Percentiles rank a stretch among this genome's conserved stretches.
Conservation (phyloP, 768 basidiomycete species). For the Boletus edulis region DNA sequence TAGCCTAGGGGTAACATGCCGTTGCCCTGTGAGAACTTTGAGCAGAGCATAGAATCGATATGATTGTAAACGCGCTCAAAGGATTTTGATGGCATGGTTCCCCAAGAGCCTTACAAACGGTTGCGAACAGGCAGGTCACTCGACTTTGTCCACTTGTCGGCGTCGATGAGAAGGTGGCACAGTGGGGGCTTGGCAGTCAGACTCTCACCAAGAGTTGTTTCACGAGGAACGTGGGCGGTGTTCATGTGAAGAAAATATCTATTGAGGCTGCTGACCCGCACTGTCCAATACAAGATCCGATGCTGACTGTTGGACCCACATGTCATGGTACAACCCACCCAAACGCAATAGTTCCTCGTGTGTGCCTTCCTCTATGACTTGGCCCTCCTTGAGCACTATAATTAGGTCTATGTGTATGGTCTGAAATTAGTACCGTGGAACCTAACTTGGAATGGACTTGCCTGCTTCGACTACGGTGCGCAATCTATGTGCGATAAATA, state of each 20-base stretch:
- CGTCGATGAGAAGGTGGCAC: no score
- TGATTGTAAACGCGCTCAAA: no score
- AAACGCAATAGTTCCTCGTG: slow-evolving; percentile 79
- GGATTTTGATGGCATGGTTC: no score
- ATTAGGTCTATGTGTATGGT: slow-evolving; percentile 63
- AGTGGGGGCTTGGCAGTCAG: background rate
- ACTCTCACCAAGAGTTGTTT: background rate
- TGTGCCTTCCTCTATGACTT: slow-evolving; percentile 89
- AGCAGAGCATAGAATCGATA: no score
- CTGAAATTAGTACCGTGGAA: background rate
- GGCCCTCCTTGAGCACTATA: slow-evolving; percentile 89
- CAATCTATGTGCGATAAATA: slow-evolving; percentile 94
- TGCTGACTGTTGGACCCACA: slow-evolving; percentile 79
- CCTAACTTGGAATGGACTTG: slow-evolving; percentile 30
- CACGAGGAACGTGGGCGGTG: background rate
- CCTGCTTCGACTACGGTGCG: slow-evolving; percentile 91
- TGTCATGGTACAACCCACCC: slow-evolving; percentile 70
- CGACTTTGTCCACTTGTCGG: no score
- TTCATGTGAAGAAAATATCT: background rate
- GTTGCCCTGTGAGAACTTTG: background rate
- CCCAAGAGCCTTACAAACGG: no score
- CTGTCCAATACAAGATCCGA: slow-evolving; percentile 27
- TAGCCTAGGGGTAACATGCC: background rate
- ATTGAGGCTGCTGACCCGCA: slow-evolving; percentile 4
- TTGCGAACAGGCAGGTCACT: no score